Conservation (phyloP, 2,329 filamentous ascomycete species). For the Paecilomyces formosus region DNA sequence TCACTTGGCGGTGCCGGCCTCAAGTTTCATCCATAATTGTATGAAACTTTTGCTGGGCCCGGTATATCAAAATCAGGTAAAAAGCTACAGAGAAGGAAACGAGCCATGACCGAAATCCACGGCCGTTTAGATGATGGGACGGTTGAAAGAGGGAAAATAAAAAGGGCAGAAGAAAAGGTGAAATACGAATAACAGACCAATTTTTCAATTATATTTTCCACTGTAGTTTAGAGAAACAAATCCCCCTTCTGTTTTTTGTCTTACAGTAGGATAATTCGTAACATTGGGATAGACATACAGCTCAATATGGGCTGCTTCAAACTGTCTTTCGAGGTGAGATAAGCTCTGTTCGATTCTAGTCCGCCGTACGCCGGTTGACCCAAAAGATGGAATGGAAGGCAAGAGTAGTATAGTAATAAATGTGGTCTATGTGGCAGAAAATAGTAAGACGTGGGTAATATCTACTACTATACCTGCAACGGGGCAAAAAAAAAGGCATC, state of each 20-base stretch:
- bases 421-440: background rate
- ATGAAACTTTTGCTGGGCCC: background rate
- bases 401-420: background rate
- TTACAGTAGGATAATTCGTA: background rate
- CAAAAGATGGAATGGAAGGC: background rate
- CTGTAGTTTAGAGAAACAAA: background rate
- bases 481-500: background rate
- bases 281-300: no score
- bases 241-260: background rate
- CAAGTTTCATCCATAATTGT: background rate
- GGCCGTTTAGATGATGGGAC: background rate
- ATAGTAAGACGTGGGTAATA: slow-evolving; percentile 2
- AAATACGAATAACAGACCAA: background rate
- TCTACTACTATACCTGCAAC: background rate
- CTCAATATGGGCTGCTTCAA: no score
- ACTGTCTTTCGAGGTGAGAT: no score
- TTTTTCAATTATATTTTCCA: background rate
- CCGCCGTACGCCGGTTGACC: background rate
- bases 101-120: background rate
- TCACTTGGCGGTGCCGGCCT: background rate
- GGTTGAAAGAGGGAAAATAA: background rate
- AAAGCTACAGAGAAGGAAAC: background rate
- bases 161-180: background rate
- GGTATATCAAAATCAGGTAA: background rate
- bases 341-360: background rate